Percentiles rank a stretch among this genome's conserved stretches.
These are phyloP conservation scores for Prunus davidiana DNA, from an alignment of 306 rosid species.

Conservation along the genomic window DNA sequence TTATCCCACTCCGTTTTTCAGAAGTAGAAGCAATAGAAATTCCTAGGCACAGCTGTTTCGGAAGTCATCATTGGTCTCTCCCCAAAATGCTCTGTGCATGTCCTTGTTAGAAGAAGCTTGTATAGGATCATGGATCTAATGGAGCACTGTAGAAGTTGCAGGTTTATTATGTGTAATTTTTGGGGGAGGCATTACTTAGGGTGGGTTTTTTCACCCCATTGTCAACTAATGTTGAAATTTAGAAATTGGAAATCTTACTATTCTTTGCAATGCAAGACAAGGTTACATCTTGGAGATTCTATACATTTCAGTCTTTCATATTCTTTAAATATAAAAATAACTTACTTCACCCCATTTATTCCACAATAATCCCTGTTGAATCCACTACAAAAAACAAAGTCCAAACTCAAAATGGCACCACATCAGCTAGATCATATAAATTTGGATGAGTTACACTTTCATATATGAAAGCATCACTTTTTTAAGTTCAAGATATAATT, in stretches of 20 bases:
- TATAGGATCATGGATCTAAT: constrained; percentile 31
- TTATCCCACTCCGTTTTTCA: neutral
- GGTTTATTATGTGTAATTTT: constrained; percentile 25
- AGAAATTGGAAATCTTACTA: constrained; percentile 30
- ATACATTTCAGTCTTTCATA: neutral
- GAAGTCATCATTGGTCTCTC: constrained; percentile 30
- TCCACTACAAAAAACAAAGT: neutral
- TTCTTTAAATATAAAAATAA: too few species aligned
- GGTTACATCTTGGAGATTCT: constrained; percentile 1
- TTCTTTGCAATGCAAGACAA: constrained; percentile 46
- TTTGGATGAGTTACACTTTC: too few species aligned
- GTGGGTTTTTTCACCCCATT: constrained; percentile 25
- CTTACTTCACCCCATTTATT: too few species aligned
- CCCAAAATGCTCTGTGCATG: constrained; percentile 11
- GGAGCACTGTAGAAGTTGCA: constrained; percentile 37
- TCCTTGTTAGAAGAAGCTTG: constrained; percentile 44
- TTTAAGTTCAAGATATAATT: too few species aligned
- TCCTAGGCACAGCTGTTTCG: constrained; percentile 26
- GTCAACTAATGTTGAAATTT: constrained; percentile 37
- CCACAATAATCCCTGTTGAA: too few species aligned
- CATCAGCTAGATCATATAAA: too few species aligned
- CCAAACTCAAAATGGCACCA: neutral
- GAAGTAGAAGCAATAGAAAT: constrained; percentile 32
- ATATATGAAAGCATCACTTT: too few species aligned
- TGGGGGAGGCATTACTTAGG: constrained; percentile 55